phyloP scores from a whole-genome alignment of 73 alveolate genomes.

The Tetrahymena malaccensis region DNA sequence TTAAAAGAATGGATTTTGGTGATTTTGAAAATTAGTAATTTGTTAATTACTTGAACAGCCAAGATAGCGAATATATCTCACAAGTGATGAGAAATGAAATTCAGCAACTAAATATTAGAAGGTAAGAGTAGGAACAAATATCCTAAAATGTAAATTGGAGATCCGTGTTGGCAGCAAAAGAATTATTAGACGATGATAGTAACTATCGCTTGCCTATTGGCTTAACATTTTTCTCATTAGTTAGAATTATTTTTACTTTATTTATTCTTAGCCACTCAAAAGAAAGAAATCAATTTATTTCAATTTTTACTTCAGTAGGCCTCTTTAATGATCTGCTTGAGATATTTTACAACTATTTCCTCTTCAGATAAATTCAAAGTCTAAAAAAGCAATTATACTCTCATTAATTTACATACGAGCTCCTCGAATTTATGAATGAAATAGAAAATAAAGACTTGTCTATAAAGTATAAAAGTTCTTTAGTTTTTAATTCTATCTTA shows the following conservation, averaged over 20 bases:
- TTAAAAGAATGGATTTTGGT: not conserved
- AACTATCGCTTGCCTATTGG: not conserved
- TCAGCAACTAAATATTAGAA: not conserved
- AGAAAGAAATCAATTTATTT: not conserved
- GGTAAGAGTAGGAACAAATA: not conserved
- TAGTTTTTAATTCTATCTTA: not conserved
- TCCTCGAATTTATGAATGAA: not conserved
- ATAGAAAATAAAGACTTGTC: not conserved
- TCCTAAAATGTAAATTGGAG: not conserved
- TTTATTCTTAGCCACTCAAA: not conserved
- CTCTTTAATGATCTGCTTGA: not conserved
- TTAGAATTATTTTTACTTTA: not conserved
- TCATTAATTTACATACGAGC: not conserved
- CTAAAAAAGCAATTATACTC: not conserved
- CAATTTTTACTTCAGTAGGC: not conserved
- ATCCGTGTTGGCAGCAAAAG: not conserved
- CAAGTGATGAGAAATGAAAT: not conserved
- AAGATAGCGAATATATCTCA: not conserved
- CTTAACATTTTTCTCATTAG: not conserved
- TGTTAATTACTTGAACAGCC: not conserved
- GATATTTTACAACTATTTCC: not conserved
- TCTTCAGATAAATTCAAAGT: not conserved
- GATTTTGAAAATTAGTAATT: not conserved
- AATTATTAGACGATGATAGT: not conserved
- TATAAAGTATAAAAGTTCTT: not conserved